Conservation (phyloP, 148 eudicot species). For the Heliosperma pusillum region DNA sequence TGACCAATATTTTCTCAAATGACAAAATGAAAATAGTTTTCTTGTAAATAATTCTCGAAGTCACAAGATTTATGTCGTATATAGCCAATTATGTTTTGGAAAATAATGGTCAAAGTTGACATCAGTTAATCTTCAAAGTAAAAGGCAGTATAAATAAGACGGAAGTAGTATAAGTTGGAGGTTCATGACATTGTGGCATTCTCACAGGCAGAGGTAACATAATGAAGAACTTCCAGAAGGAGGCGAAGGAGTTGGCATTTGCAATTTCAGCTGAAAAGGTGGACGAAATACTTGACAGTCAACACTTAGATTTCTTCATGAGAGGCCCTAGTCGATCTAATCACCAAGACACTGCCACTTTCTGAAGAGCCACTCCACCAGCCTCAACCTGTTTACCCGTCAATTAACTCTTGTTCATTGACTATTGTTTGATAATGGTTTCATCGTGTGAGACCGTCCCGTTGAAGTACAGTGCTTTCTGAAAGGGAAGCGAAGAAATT, state of each 20-base stretch:
- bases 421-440: not conserved
- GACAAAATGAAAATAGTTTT: no score
- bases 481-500: not conserved
- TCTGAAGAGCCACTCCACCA: not conserved
- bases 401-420: not conserved
- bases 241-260: conserved; percentile 10
- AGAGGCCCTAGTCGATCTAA: not conserved
- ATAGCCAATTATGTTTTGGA: no score
- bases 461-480: not conserved
- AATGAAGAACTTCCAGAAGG: not conserved
- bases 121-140: no score
- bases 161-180: no score
- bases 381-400: not conserved
- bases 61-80: no score
- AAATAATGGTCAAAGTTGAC: no score
- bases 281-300: not conserved
- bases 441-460: not conserved
- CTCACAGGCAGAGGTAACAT: not conserved
- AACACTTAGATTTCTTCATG: not conserved
- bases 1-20: no score
- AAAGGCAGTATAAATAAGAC: no score
- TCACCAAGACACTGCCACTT: not conserved
- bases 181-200: conserved; percentile 31
- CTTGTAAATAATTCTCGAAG: no score
- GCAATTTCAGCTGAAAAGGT: not conserved